Evolutionary conservation across 2,329 filamentous ascomycete genomes (phyloP).

Genomic region (Pseudogymnoascus verrucosus): DNA sequence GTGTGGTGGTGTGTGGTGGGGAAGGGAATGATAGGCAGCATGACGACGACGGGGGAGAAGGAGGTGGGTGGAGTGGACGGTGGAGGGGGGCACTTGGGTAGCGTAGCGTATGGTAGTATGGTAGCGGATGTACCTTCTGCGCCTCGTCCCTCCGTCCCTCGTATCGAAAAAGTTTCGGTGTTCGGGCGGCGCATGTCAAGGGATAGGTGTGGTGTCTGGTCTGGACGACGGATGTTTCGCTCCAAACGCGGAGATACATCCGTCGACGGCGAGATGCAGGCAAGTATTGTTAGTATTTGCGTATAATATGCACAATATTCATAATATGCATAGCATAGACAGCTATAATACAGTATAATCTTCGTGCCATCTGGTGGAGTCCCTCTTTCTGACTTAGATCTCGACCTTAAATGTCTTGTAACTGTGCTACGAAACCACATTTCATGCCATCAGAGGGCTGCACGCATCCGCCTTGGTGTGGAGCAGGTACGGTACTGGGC

Average conservation of each 20-base stretch:
- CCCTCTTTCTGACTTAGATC: too few species aligned
- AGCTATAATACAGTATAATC: background rate
- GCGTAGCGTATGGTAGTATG: background rate
- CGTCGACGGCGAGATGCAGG: background rate
- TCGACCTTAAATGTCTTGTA: background rate
- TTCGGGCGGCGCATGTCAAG: background rate
- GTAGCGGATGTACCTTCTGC: background rate
- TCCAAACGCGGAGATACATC: conserved; percentile 1
- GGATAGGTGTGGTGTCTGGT: background rate
- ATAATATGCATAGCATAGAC: background rate
- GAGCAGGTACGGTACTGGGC: background rate
- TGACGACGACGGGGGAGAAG: background rate
- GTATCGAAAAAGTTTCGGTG: background rate
- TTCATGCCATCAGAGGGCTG: conserved; percentile 5
- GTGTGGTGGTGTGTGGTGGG: background rate
- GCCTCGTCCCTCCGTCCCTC: background rate
- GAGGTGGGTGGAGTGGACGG: background rate
- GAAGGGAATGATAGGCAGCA: background rate
- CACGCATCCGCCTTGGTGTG: background rate
- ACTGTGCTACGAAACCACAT: conserved; percentile 1
- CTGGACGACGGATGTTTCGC: conserved; percentile 4
- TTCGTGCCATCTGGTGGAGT: background rate
- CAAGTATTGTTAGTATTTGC: background rate
- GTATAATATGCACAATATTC: too few species aligned
- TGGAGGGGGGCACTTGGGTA: background rate